Evolutionary conservation across 2,329 filamentous ascomycete genomes (phyloP), one percentile per base, ranked within the genome.

Genomic region (Furcasterigmium furcatum): DNA sequence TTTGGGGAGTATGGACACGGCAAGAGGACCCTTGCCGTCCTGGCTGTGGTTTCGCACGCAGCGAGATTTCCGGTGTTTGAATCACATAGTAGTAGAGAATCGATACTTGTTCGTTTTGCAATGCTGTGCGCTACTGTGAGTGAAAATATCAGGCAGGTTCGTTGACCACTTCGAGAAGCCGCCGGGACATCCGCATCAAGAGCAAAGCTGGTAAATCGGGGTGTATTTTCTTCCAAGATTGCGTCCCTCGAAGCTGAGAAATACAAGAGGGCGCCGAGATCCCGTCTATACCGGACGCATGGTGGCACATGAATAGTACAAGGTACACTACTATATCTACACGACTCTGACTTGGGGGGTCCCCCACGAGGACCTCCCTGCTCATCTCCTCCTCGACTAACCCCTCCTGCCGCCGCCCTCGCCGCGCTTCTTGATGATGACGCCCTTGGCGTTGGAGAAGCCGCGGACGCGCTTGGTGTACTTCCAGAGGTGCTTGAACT

Each of bases 401-500:
- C 41, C 41, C 9, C 41, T 34, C 41, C 32, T 43, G 41, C 41
- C 41, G 32, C 32, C 32, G 21, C 41, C 41, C 29, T 43, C 41
- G 41, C 30, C 41, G 32, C 41, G 41, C 41, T 43, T 43, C 34
- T 48, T 65, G 65, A 70, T 71, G 50, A 59, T 63, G 66, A 70
- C 70, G 20, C 67, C 66, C 43, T 62, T 59, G 22, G 59, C 64
- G 45, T 71, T 72, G 50, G 70, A 71, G 46, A 71, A 50, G 22
- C 70, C 70, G 52, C 53, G 65, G 65, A 83, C 81, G 50, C 74
- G 72, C 72, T 78, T 80, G 58, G 75, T 80, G 65, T 82, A 82
- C 74, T 83, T 82, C 78, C 79, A 82, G 53, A 85, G 65, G 51
- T 78, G 72, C 58, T 72, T 76, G 71, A 80, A 85, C 77, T 85